Conservation (phyloP, 2,329 filamentous ascomycete species). For the Pseudofabraea citricarpa region DNA sequence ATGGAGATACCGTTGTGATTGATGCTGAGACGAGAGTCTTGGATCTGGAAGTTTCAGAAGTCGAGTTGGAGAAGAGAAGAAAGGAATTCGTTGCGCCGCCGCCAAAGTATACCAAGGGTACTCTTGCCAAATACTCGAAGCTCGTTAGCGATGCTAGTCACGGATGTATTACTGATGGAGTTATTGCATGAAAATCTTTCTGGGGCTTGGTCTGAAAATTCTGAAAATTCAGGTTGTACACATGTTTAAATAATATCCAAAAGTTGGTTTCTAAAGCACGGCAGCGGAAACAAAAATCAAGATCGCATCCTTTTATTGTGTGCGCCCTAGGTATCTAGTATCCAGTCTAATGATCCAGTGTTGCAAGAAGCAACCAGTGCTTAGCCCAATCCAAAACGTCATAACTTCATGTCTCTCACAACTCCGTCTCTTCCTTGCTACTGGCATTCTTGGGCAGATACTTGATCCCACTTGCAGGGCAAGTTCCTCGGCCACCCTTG, state of each 20-base stretch:
- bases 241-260: too few species aligned
- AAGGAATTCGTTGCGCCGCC: constrained; percentile 47
- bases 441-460: constrained; percentile 10
- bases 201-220: too few species aligned
- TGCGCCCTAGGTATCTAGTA: too few species aligned
- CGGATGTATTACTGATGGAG: constrained; percentile 53
- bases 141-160: constrained; percentile 52
- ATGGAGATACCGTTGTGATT: constrained; percentile 56
- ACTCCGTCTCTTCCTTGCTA: too few species aligned
- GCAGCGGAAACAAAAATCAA: too few species aligned
- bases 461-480: constrained; percentile 11
- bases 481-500: constrained; percentile 9
- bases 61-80: constrained; percentile 43
- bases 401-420: too few species aligned
- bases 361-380: too few species aligned
- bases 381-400: too few species aligned
- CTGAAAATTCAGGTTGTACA: too few species aligned
- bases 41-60: constrained; percentile 44
- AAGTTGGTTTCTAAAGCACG: too few species aligned
- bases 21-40: constrained; percentile 51
- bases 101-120: constrained; percentile 53
- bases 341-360: too few species aligned
- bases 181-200: constrained; percentile 1
- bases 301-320: too few species aligned
- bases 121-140: constrained; percentile 52